These are phyloP conservation scores for Willaertia magna DNA, from an alignment of 208 protist genomes.

Conservation along the genomic window DNA sequence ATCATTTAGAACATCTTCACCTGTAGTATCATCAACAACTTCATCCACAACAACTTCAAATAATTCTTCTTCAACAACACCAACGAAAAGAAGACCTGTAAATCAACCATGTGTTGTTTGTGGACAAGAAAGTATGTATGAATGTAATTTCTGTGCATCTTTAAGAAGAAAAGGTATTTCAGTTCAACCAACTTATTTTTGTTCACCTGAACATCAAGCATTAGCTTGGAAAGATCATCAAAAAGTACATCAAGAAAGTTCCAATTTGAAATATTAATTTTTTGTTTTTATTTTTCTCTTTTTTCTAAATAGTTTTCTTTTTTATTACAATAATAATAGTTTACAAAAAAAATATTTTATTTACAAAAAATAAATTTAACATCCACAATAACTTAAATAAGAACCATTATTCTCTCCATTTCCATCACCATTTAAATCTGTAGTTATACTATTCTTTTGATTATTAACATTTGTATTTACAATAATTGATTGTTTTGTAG, in stretches of 20 bases:
- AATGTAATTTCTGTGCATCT: not conserved
- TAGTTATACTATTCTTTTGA: no score
- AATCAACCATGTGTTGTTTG: conserved; percentile 2
- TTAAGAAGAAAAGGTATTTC: not conserved
- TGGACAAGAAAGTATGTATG: not conserved
- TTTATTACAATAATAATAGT: no score
- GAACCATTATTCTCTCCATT: no score
- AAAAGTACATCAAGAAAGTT: not conserved
- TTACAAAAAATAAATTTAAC: no score
- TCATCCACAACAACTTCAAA: not conserved
- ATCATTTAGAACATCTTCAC: not conserved
- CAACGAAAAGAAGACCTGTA: not conserved
- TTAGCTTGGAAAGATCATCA: conserved; percentile 4
- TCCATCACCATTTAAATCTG: no score
- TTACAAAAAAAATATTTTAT: no score
- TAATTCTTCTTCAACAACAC: not conserved
- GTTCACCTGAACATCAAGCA: not conserved
- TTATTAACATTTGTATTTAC: no score
- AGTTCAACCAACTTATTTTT: not conserved
- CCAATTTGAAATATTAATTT: no score
- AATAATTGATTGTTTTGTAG: not conserved
- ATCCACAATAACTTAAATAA: no score
- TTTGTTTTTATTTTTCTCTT: no score
- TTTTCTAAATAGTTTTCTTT: no score
- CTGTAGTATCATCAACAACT: no score